Percentiles rank a stretch among this genome's conserved stretches.
phyloP scores from a whole-genome alignment of 2,329 filamentous ascomycete genomes.

The Diaporthe ilicicola region DNA sequence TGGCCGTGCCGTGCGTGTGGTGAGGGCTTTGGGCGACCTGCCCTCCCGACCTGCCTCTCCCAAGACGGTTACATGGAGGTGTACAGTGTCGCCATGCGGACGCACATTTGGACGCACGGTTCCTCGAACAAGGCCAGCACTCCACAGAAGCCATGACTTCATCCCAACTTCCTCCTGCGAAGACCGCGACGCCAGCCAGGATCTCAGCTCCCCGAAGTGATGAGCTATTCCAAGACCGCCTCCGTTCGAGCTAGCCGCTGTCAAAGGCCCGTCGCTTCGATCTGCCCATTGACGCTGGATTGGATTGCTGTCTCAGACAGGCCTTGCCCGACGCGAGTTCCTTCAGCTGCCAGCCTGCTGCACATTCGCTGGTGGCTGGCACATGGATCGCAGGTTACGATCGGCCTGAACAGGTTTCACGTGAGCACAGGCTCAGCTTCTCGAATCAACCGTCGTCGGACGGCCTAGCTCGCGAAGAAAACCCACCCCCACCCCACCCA shows the following conservation, averaged over 20 bases:
- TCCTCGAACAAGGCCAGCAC: neutral
- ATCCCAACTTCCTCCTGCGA: conserved; percentile 10
- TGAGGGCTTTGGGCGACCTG: no score
- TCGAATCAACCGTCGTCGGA: conserved; percentile 21
- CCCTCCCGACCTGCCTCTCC: neutral
- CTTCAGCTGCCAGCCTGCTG: neutral
- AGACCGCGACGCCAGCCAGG: conserved; percentile 17
- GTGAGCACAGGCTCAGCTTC: conserved; percentile 22
- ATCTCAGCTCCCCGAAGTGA: conserved; percentile 17
- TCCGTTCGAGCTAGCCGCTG: neutral
- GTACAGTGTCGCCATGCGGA: neutral
- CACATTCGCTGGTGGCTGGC: no score
- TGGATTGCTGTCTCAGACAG: conserved; percentile 30
- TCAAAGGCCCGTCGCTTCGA: neutral
- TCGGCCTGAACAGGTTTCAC: conserved; percentile 14
- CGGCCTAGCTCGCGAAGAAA: conserved; percentile 13
- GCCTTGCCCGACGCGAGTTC: conserved; percentile 17
- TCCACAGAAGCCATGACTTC: conserved; percentile 16
- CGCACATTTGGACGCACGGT: conserved; percentile 7
- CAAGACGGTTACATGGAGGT: conserved; percentile 4
- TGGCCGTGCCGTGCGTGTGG: no score
- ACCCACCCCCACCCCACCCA: conserved; percentile 4
- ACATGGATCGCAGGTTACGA: neutral
- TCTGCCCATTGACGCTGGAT: neutral
- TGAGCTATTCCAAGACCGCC: neutral